Conservation (phyloP, 2,329 filamentous ascomycete genomes). For the Colletotrichum karsti region DNA sequence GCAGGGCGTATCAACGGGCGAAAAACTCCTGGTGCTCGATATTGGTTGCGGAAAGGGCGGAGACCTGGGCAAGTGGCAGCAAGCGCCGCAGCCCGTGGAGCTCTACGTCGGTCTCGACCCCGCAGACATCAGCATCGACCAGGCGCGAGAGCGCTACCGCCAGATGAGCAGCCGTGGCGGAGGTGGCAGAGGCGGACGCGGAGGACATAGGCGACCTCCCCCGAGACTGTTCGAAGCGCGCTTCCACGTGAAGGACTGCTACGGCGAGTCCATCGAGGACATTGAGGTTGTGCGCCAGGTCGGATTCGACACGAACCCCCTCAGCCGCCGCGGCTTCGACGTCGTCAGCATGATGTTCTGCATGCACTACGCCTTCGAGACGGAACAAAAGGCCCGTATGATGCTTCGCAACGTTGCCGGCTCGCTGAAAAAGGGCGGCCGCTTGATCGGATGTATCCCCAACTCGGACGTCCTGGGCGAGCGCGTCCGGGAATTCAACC, state of each 20-base stretch:
- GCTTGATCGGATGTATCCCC: slow-evolving; percentile 95
- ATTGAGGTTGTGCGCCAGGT: slow-evolving; percentile 85
- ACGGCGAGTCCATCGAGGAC: slow-evolving; percentile 82
- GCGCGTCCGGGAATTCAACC: slow-evolving; percentile 81
- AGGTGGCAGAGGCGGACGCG: slow-evolving; percentile 64
- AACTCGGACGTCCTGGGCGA: slow-evolving; percentile 91
- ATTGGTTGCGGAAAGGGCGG: slow-evolving; percentile 97
- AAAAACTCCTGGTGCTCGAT: slow-evolving; percentile 84
- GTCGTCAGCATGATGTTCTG: slow-evolving; percentile 99
- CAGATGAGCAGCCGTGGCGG: slow-evolving; percentile 72
- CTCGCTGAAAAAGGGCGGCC: slow-evolving; percentile 89
- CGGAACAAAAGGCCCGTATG: slow-evolving; percentile 84
- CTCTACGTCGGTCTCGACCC: slow-evolving; percentile 95
- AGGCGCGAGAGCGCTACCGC: slow-evolving; percentile 85
- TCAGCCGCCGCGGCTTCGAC: slow-evolving; percentile 86
- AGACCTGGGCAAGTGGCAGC: slow-evolving; percentile 95
- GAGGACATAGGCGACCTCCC: slow-evolving; percentile 55
- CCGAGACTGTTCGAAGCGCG: slow-evolving; percentile 81
- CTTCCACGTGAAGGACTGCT: slow-evolving; percentile 93
- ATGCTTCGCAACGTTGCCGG: slow-evolving; percentile 96
- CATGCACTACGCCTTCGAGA: slow-evolving; percentile 98
- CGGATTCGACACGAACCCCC: slow-evolving; percentile 81
- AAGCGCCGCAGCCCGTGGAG: slow-evolving; percentile 88
- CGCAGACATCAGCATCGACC: slow-evolving; percentile 89
- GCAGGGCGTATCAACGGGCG: slow-evolving; percentile 56